phyloP scores from a whole-genome alignment of 2,329 filamentous ascomycete genomes.

The Aspergillus transmontanensis region DNA sequence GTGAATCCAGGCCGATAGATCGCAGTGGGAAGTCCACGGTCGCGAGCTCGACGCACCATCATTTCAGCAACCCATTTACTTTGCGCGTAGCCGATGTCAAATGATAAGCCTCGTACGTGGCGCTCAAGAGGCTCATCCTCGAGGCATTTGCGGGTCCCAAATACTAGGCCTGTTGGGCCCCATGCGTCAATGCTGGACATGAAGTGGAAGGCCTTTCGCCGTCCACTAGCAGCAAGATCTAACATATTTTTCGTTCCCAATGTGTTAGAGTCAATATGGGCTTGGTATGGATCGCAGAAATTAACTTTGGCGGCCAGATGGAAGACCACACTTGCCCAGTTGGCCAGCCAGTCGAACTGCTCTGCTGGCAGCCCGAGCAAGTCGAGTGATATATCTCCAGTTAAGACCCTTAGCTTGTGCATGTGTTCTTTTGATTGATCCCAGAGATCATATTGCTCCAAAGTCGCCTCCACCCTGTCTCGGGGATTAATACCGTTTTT shows the following conservation, averaged over 20 bases:
- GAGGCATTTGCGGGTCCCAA: background rate
- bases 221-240: conserved; percentile 60
- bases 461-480: conserved; percentile 45
- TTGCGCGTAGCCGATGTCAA: conserved; percentile 81
- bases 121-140: conserved; percentile 19
- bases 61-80: conserved; percentile 74
- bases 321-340: conserved; percentile 67
- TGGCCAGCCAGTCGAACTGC: conserved; percentile 62
- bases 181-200: conserved; percentile 20
- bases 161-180: conserved; percentile 13
- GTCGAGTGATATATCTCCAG: conserved; percentile 68
- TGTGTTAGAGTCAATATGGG: conserved; percentile 70
- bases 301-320: conserved; percentile 75
- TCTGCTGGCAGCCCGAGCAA: conserved; percentile 66
- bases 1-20: conserved; percentile 80
- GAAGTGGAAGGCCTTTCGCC: conserved; percentile 21
- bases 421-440: background rate
- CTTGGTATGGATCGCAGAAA: conserved; percentile 73
- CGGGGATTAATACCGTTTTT: conserved; percentile 47
- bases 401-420: conserved; percentile 17
- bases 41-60: conserved; percentile 71
- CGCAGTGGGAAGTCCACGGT: conserved; percentile 67
- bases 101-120: conserved; percentile 12
- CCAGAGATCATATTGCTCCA: conserved; percentile 49
- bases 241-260: conserved; percentile 71